Evolutionary conservation across 2,329 filamentous ascomycete species (phyloP), one percentile per base, ranked within the genome.

Genomic region (Botryotinia convoluta): DNA sequence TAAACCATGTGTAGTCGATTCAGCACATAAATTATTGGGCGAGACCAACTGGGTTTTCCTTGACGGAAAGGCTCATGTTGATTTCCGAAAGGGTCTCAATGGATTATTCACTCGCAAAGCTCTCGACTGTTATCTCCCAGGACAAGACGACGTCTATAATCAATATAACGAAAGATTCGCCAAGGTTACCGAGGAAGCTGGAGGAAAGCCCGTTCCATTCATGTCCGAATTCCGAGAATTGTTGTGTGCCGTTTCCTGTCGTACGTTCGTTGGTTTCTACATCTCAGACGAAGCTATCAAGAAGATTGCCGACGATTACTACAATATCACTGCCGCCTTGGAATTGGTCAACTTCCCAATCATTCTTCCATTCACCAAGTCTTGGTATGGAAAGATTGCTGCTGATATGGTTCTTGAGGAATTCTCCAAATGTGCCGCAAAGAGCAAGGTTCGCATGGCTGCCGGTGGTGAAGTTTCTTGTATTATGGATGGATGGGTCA

Each of bases 321-420:
- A 97, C 84, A 89, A 95, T 77, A 97, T 98, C 81, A 98, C 96
- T 22, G 95, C 93, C 73, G 96, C 96, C 35, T 89, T 98, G 78
- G 96, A 99, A 84, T 89, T 98, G 64, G 96, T 99, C 86, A 98
- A 98, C 86, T 97, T 98, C 86, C 95, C 96, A 74, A 92, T 98
- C 84, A 98, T 98, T 81, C 84, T 98, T 59, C 95, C 95, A 57
- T 98, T 89, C 86, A 98, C 95, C 81, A 95, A 94, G 86, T 94
- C 94, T 8, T 98, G 94, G 94, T 97, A 97, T 81, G 96, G 95
- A 79, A 97, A 98, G 88, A 97, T 95, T 85, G 94, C 94, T 44
- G 91, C 95, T 74, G 93, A 97, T 80, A 94, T 97, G 91, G 94
- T 97, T 48, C 86, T 98, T 77, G 88, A 87, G 67, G 95, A 97